Conservation (phyloP, 306 rosid genomes). For the Trichosanthes truncata region DNA sequence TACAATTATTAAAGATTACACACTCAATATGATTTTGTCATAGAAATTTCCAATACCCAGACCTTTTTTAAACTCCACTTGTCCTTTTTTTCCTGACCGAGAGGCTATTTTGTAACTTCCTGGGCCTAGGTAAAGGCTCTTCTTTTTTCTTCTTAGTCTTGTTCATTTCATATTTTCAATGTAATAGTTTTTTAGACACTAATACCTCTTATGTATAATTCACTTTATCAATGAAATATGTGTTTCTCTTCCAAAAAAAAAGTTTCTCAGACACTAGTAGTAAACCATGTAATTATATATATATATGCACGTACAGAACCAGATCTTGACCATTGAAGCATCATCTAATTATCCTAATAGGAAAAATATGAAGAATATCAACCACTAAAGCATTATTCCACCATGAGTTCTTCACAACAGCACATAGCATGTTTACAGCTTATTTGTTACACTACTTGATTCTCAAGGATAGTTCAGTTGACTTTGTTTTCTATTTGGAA, state of each 20-base stretch:
- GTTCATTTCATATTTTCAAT: background rate
- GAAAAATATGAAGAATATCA: background rate
- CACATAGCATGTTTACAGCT: background rate
- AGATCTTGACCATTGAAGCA: background rate
- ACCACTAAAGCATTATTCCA: background rate
- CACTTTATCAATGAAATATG: background rate
- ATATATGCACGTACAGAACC: background rate
- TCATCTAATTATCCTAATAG: background rate
- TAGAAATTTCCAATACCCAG: too few relatives aligned
- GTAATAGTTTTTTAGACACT: background rate
- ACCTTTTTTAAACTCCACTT: background rate
- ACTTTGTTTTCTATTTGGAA: background rate
- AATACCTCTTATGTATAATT: background rate
- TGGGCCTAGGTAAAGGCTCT: background rate
- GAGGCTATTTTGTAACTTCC: too few relatives aligned
- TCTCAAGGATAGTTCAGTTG: background rate
- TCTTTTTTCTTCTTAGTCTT: background rate
- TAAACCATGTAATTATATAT: background rate
- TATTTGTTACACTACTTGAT: background rate
- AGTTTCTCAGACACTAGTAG: background rate
- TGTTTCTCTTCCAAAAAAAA: background rate
- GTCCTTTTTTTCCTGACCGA: background rate
- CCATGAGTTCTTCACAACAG: background rate
- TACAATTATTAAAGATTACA: background rate
- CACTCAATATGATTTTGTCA: background rate